Conservation (phyloP, 1,139 yeast genomes). For the Blastobotrys proliferans region DNA sequence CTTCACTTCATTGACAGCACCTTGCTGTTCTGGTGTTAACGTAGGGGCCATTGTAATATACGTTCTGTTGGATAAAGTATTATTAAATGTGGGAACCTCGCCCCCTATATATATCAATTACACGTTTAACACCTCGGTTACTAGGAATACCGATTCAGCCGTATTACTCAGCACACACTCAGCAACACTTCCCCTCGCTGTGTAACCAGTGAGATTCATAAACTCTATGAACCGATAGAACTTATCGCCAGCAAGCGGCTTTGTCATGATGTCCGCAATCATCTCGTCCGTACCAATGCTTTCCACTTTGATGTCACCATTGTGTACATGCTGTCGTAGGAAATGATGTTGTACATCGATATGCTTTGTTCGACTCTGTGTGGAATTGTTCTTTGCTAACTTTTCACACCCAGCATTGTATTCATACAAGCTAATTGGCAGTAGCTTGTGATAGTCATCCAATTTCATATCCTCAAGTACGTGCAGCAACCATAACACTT, state of each 20-base stretch:
- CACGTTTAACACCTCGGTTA: too few relatives aligned
- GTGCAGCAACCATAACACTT: not conserved
- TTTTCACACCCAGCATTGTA: not conserved
- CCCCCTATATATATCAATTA: too few relatives aligned
- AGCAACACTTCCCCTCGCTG: not conserved
- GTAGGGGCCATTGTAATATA: too few relatives aligned
- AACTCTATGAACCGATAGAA: too few relatives aligned
- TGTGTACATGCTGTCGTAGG: not conserved
- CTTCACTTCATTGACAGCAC: too few relatives aligned
- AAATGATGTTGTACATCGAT: not conserved
- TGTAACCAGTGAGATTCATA: not conserved
- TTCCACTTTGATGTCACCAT: not conserved
- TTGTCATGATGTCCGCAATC: slow-evolving; percentile 1
- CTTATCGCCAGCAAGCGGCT: slow-evolving; percentile 1
- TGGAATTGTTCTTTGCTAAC: not conserved
- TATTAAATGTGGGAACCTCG: too few relatives aligned
- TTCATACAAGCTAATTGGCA: not conserved
- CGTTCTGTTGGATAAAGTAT: too few relatives aligned
- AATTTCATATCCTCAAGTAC: not conserved
- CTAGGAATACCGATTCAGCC: too few relatives aligned
- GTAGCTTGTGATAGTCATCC: not conserved
- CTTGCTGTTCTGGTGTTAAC: too few relatives aligned
- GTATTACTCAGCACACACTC: too few relatives aligned
- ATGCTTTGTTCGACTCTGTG: not conserved
- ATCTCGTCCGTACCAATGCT: not conserved